These are phyloP conservation scores for Corchorus olitorius DNA, from an alignment of 345 rosid genomes.

Conservation along the genomic window DNA sequence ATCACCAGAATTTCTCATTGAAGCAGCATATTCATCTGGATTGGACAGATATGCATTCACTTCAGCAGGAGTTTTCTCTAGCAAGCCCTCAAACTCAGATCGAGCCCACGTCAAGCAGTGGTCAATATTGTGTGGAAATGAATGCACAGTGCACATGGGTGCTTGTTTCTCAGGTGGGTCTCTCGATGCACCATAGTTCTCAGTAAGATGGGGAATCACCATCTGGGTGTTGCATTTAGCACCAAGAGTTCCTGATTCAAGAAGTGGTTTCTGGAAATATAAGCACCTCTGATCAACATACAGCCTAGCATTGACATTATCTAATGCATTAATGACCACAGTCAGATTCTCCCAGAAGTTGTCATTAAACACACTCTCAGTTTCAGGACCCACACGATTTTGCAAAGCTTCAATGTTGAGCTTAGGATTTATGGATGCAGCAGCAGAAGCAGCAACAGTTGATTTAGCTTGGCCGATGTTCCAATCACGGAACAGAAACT, in stretches of 20 bases:
- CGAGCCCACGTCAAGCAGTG: slow-evolving; percentile 99
- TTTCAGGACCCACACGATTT: slow-evolving; percentile 87
- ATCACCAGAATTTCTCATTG: slow-evolving; percentile 82
- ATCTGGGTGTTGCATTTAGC: slow-evolving; percentile 96
- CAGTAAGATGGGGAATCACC: slow-evolving; percentile 95
- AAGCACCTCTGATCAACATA: slow-evolving; percentile 94
- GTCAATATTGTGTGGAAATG: slow-evolving; percentile 96
- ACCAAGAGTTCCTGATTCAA: slow-evolving; percentile 97
- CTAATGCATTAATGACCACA: slow-evolving; percentile 85
- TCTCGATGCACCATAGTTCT: slow-evolving; percentile 96
- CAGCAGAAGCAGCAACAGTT: slow-evolving; percentile 93
- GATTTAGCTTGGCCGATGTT: slow-evolving; percentile 99
- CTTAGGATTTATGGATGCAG: slow-evolving; percentile 63
- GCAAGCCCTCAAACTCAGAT: slow-evolving; percentile 95
- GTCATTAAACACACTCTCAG: slow-evolving; percentile 89
- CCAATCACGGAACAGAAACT: slow-evolving; percentile 96
- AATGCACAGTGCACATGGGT: slow-evolving; percentile 98
- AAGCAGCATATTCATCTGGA: slow-evolving; percentile 68
- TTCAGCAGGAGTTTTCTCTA: slow-evolving; percentile 95
- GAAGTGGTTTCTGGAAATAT: slow-evolving; percentile 96
- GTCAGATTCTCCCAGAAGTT: slow-evolving; percentile 85
- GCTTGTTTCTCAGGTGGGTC: slow-evolving; percentile 99
- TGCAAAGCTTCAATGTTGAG: slow-evolving; percentile 85
- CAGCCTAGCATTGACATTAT: slow-evolving; percentile 91
- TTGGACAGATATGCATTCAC: slow-evolving; percentile 84